phyloP scores from a whole-genome alignment of 202 grass and related monocot species.

The Alloteropsis angusta region DNA sequence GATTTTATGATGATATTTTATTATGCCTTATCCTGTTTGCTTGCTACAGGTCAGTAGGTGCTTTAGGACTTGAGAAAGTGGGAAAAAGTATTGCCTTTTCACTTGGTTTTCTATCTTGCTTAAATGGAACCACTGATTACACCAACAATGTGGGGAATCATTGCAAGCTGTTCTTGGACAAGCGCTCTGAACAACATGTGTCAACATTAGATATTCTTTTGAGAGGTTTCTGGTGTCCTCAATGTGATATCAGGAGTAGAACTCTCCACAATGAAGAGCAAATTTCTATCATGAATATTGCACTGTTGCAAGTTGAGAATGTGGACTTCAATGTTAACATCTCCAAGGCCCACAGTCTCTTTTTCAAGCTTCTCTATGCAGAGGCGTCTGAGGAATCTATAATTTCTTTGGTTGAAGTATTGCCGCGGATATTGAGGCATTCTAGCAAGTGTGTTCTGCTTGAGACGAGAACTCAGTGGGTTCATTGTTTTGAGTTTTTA shows the following conservation, averaged over 20 bases:
- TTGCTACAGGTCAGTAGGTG: slow-evolving; percentile 44
- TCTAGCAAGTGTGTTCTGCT: slow-evolving; percentile 38
- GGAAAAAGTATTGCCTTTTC: slow-evolving; percentile 63
- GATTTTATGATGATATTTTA: not conserved
- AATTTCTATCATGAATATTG: slow-evolving; percentile 44
- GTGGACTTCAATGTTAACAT: slow-evolving; percentile 25
- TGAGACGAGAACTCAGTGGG: slow-evolving; percentile 56
- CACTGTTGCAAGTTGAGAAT: slow-evolving; percentile 33
- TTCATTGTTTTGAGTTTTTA: slow-evolving; percentile 64
- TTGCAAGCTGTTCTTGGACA: slow-evolving; percentile 65
- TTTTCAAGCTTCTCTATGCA: slow-evolving; percentile 72
- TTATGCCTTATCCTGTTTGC: not conserved
- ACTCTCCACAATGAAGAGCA: slow-evolving; percentile 31
- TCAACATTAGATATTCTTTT: slow-evolving; percentile 72
- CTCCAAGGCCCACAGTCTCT: slow-evolving; percentile 45
- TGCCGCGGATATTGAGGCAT: slow-evolving; percentile 81
- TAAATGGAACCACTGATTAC: slow-evolving; percentile 48
- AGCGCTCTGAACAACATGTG: slow-evolving; percentile 32
- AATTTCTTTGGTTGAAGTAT: slow-evolving; percentile 58
- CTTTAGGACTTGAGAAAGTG: slow-evolving; percentile 28
- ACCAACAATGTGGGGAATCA: slow-evolving; percentile 27
- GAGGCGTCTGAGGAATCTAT: slow-evolving; percentile 50
- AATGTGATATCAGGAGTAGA: slow-evolving; percentile 43
- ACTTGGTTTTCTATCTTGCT: slow-evolving; percentile 89
- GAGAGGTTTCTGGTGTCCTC: slow-evolving; percentile 71